Percentiles rank a stretch among this genome's conserved stretches.
phyloP scores from a whole-genome alignment of 371 early-diverging fungal genomes.

The Phascolomyces articulosus region DNA sequence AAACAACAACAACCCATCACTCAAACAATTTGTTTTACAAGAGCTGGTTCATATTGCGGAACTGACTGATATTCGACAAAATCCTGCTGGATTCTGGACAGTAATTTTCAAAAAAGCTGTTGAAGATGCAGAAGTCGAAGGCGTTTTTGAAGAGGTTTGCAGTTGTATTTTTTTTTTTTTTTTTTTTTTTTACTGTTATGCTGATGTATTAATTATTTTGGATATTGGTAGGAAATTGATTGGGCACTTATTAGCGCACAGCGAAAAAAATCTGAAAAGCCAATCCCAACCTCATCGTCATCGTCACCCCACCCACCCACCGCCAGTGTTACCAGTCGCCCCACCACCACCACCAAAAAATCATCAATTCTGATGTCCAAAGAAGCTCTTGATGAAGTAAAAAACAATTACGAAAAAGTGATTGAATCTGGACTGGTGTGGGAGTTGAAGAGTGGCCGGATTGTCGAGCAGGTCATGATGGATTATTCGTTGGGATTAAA shows the following conservation, averaged over 20 bases:
- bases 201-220: neutral
- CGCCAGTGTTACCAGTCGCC: too few species aligned
- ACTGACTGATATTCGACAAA: too few species aligned
- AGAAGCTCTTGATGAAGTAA: neutral
- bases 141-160: too few species aligned
- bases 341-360: neutral
- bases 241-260: neutral
- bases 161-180: too few species aligned
- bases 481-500: neutral
- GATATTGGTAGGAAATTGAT: neutral
- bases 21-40: too few species aligned
- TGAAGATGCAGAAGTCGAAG: too few species aligned
- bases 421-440: neutral
- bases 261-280: neutral
- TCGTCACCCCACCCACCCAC: too few species aligned
- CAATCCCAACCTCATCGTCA: neutral
- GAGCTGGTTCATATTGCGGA: too few species aligned
- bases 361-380: neutral
- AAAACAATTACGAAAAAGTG: neutral
- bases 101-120: too few species aligned
- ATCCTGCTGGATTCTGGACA: too few species aligned
- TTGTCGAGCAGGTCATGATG: neutral
- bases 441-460: neutral
- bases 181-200: too few species aligned
- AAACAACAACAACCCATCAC: too few species aligned